Conservation (phyloP, 1,284 basidiomycete species). For the Omphalotus olearius region DNA sequence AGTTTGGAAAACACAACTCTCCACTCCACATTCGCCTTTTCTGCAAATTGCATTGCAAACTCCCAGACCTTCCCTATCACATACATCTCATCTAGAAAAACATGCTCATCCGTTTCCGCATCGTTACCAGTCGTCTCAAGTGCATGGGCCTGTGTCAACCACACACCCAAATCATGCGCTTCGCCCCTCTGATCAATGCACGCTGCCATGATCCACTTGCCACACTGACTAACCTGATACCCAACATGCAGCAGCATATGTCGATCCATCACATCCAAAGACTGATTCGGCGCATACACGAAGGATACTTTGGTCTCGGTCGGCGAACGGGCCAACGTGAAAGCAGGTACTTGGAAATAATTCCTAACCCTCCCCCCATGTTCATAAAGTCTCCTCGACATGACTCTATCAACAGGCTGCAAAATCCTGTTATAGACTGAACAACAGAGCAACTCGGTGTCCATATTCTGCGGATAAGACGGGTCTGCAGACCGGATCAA, state of each 20-base stretch:
- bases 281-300: constrained; percentile 34
- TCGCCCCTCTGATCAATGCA: constrained; percentile 77
- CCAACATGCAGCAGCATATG: constrained; percentile 73
- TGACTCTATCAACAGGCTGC: constrained; percentile 52
- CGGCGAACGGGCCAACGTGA: constrained; percentile 52
- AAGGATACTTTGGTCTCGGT: constrained; percentile 39
- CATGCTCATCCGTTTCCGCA: constrained; percentile 17
- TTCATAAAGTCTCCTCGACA: constrained; percentile 48
- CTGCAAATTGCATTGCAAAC: constrained; percentile 56
- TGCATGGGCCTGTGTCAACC: constrained; percentile 46
- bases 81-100: constrained; percentile 23
- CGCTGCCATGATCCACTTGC: constrained; percentile 73
- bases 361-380: constrained; percentile 32
- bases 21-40: constrained; percentile 73
- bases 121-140: constrained; percentile 19
- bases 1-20: constrained; percentile 66
- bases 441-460: constrained; percentile 46
- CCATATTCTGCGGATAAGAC: constrained; percentile 32
- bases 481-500: constrained; percentile 39
- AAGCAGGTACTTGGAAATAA: constrained; percentile 61
- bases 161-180: constrained; percentile 59
- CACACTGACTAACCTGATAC: constrained; percentile 58
- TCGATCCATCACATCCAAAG: constrained; percentile 66
- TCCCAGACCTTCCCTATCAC: constrained; percentile 60
- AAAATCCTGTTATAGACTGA: constrained; percentile 70